These are phyloP conservation scores for Paradendryphiella salina DNA, from an alignment of 2,329 filamentous ascomycete genomes.

Conservation along the genomic window DNA sequence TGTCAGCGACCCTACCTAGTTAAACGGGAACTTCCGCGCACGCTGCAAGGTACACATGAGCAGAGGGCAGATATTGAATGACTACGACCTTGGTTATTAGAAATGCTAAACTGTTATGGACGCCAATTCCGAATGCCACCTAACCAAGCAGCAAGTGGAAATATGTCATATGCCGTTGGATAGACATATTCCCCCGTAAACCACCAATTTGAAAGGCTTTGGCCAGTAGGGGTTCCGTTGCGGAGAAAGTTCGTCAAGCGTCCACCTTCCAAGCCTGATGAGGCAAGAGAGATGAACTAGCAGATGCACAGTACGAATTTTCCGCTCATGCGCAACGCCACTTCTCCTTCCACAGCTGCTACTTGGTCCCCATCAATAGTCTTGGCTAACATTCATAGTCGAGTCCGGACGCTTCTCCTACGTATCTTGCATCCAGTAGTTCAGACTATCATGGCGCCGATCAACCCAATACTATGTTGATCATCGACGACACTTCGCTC, in stretches of 20 bases:
- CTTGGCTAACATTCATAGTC: not conserved
- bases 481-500: slow-evolving; percentile 1
- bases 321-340: slow-evolving; percentile 3
- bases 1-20: no score
- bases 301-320: not conserved
- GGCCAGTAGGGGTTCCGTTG: not conserved
- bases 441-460: no score
- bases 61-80: no score
- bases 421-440: no score
- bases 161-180: slow-evolving; percentile 4
- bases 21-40: no score
- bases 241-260: slow-evolving; percentile 1
- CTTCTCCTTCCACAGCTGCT: not conserved
- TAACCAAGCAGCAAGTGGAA: not conserved
- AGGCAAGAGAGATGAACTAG: slow-evolving; percentile 9
- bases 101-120: no score
- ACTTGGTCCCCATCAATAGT: not conserved
- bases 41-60: no score
- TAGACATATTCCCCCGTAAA: not conserved
- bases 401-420: no score
- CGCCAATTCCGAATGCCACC: not conserved
- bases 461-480: not conserved
- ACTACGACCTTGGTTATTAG: no score
- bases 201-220: not conserved
- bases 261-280: not conserved